Evolutionary conservation across 805 yeast species (phyloP), one percentile per base, ranked within the genome.

Genomic region (Candida glaebosa): DNA sequence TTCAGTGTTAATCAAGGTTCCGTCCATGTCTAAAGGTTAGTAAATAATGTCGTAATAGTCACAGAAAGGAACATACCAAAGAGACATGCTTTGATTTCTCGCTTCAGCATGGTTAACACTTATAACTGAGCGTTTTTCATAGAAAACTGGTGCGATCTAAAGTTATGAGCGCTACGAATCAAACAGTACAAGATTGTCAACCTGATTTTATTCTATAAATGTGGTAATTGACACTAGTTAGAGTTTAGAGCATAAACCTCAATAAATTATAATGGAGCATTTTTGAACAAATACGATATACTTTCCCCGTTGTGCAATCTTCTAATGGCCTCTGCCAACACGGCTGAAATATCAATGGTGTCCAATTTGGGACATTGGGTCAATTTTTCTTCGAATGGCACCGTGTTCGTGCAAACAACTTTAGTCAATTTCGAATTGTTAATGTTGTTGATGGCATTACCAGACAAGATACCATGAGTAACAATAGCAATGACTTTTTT

Each of bases 281-380:
- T 81, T 39, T 80, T 80, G 65, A 90, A 87, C 53, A 90, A 70
- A 60, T 88, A 90, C 2, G 95, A 86, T 25, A 90, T 85, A 58
- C 95, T 84, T 69, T 91, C 99, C 55, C 99, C 99, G 57, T 93
- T 91, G 63, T 91, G 99, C 52, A 91, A 72, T 57, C 99, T 79
- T 62, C 98, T 79, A 44, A 91, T 84, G 24, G 96, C 91, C 64
- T 93, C 99, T 6, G 97, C 98, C 44, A 91, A 65, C 6, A 87
- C 84, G 15, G 93, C 85, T 52, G 88, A 77, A 43, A 93, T 82
- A 61, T 91, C 98, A 43, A 91, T 79, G 38, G 82, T 81, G 41
- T 84, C 89, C 48, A 93, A 69, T 57, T 84, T 87, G 12, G 80
- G 70, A 59, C 91, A 84, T 15, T 54, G 52, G 25, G 70, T 69